Evolutionary conservation across 2,329 filamentous ascomycete genomes (phyloP).

Genomic region (Sphaerulina vaccinii): DNA sequence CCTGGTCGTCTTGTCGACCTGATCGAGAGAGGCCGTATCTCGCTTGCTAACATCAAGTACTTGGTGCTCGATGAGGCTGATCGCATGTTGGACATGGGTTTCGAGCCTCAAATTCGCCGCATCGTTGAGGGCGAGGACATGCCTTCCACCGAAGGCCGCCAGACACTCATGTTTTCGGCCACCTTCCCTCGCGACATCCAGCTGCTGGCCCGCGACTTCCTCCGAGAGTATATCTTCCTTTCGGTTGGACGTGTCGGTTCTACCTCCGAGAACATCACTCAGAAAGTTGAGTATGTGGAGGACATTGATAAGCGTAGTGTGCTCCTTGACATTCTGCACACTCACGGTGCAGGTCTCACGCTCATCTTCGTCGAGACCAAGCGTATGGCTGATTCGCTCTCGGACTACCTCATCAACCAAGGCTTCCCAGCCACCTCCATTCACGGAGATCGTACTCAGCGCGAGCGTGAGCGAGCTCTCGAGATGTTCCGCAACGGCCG

Average conservation of each 20-base stretch:
- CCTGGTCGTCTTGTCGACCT: conserved; percentile 96
- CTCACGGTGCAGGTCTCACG: conserved; percentile 82
- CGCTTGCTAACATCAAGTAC: conserved; percentile 98
- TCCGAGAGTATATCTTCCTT: conserved; percentile 99
- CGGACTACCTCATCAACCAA: conserved; percentile 98
- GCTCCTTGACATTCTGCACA: conserved; percentile 94
- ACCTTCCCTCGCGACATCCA: conserved; percentile 99
- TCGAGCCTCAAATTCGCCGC: conserved; percentile 98
- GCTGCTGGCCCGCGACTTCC: conserved; percentile 96
- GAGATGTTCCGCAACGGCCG: conserved; percentile 96
- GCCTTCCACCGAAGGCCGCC: conserved; percentile 77
- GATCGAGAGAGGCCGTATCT: conserved; percentile 97
- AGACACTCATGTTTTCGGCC: conserved; percentile 99
- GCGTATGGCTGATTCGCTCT: conserved; percentile 97
- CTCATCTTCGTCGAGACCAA: conserved; percentile 99
- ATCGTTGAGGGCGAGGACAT: conserved; percentile 99
- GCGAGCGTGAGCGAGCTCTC: conserved; percentile 94
- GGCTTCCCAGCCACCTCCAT: conserved; percentile 98
- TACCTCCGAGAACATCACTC: conserved; percentile 99
- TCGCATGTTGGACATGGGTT: conserved; percentile 99
- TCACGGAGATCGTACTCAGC: conserved; percentile 96
- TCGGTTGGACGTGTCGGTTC: conserved; percentile 98
- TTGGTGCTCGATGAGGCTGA: conserved; percentile 98
- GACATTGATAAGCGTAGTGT: conserved; percentile 97
- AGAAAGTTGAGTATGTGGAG: conserved; percentile 97